phyloP scores from a whole-genome alignment of 1,284 basidiomycete species.

The Moniliella sp. region DNA sequence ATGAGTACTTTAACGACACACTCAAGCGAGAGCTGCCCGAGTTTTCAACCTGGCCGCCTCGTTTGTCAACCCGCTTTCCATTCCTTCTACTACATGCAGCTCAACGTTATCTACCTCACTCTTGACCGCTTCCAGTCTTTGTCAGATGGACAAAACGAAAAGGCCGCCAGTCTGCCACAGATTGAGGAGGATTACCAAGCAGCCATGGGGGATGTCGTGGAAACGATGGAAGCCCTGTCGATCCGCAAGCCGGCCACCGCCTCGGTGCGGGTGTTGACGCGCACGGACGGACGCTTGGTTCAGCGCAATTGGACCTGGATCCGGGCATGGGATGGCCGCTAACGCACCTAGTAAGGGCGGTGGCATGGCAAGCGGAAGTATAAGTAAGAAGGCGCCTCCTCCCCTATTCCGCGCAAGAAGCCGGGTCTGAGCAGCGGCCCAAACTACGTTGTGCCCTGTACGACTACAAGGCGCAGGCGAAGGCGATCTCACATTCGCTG shows the following conservation, averaged over 20 bases:
- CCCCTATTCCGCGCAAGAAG: conserved; percentile 57
- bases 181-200: conserved; percentile 58
- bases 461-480: conserved; percentile 62
- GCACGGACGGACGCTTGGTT: no score
- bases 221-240: conserved; percentile 34
- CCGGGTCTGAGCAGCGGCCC: conserved; percentile 69
- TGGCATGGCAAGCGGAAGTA: no score
- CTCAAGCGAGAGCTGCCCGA: conserved; percentile 75
- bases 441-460: conserved; percentile 84
- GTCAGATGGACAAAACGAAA: conserved; percentile 55
- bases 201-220: conserved; percentile 59
- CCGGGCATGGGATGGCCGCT: no score
- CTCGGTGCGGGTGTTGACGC: conserved; percentile 10
- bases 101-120: conserved; percentile 79
- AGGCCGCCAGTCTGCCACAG: conserved; percentile 43
- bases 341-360: no score
- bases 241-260: conserved; percentile 19
- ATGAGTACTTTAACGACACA: conserved; percentile 79
- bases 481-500: conserved; percentile 72
- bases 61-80: conserved; percentile 93
- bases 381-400: no score
- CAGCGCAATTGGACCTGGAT: conserved; percentile 2
- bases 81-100: conserved; percentile 97
- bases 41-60: conserved; percentile 62
- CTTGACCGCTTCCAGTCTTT: conserved; percentile 77